Evolutionary conservation across 2,329 filamentous ascomycete genomes (phyloP).

Genomic region (Tolypocladium tropicale): DNA sequence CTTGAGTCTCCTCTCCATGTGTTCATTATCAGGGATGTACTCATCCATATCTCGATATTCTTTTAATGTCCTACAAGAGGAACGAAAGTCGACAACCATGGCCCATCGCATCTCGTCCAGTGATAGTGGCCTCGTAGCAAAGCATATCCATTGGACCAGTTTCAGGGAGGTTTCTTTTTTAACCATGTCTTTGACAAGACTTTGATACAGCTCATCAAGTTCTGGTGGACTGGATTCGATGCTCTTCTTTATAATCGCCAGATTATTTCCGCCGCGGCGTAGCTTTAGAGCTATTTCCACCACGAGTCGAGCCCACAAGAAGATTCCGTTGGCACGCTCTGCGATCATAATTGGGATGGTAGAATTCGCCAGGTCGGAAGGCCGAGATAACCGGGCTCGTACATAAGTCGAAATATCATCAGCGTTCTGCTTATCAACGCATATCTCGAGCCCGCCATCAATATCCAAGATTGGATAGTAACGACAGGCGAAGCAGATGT

Average conservation of each 20-base stretch:
- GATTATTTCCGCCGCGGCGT: conserved; percentile 6
- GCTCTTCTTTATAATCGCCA: conserved; percentile 10
- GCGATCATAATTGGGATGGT: conserved; percentile 7
- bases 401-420: conserved; percentile 20
- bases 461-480: conserved; percentile 17
- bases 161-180: conserved; percentile 7
- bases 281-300: conserved; percentile 5
- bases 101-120: conserved; percentile 20
- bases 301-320: conserved; percentile 26
- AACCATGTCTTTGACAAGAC: conserved; percentile 10
- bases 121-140: conserved; percentile 13
- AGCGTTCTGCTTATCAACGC: conserved; percentile 18
- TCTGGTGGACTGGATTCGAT: conserved; percentile 11
- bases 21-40: conserved; percentile 5
- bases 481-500: conserved; percentile 21
- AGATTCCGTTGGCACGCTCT: conserved; percentile 18
- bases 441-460: conserved; percentile 13
- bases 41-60: conserved; percentile 8
- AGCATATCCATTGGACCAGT: conserved; percentile 23
- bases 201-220: conserved; percentile 14
- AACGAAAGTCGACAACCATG: conserved; percentile 14
- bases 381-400: conserved; percentile 8
- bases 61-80: conserved; percentile 8
- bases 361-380: no score
- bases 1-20: conserved; percentile 8